Conservation (phyloP, 1,139 yeast genomes). For the Petasospora fabianii region DNA sequence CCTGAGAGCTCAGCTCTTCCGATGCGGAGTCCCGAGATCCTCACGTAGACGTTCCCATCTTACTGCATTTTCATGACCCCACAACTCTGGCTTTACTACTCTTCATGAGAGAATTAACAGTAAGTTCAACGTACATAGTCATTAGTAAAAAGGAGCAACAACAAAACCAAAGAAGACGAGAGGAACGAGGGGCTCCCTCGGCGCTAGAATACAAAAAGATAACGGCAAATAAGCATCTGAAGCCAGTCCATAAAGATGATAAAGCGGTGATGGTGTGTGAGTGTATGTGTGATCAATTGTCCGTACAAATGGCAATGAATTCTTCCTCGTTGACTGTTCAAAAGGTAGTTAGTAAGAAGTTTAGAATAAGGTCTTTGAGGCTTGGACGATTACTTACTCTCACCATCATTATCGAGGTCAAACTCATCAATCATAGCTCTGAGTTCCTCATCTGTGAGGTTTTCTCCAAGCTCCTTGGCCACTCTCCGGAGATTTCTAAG, state of each 20-base stretch:
- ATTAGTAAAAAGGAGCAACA: background rate
- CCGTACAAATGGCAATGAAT: conserved; percentile 86
- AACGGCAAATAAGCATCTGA: background rate
- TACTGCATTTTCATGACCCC: too few relatives aligned
- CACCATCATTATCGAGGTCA: conserved; percentile 96
- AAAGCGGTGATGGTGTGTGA: background rate
- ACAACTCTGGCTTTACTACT: too few relatives aligned
- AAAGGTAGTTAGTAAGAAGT: conserved; percentile 16
- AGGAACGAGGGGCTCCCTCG: background rate
- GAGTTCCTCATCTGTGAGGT: conserved; percentile 85
- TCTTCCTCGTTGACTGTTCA: conserved; percentile 70
- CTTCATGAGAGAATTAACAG: too few relatives aligned
- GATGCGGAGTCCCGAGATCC: too few relatives aligned
- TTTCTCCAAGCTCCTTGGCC: conserved; percentile 91
- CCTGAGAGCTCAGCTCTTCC: too few relatives aligned
- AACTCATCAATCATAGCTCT: conserved; percentile 98
- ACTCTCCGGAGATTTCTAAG: conserved; percentile 82
- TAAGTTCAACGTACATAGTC: background rate
- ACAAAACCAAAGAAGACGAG: background rate
- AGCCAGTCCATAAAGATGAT: background rate
- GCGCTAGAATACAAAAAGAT: background rate
- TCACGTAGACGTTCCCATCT: too few relatives aligned
- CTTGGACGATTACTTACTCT: conserved; percentile 35
- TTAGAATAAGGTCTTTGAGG: too few relatives aligned
- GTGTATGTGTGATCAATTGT: conserved; percentile 31